Evolutionary conservation across 1,139 yeast species (phyloP), one percentile per base, ranked within the genome.

Genomic region (Magnusiomyces paraingens): DNA sequence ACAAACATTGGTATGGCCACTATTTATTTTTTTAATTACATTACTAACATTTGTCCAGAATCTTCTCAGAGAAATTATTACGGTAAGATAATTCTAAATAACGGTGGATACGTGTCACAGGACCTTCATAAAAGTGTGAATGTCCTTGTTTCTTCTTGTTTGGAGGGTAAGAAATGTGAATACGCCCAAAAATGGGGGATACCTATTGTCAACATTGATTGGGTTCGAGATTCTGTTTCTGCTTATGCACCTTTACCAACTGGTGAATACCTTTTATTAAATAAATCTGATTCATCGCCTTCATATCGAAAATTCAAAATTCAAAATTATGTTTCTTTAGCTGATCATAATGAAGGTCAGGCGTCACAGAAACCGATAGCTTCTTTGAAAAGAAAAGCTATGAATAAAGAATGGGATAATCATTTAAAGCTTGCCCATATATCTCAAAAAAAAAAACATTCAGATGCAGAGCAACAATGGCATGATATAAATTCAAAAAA

Each of bases 191-290:
- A 81, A 62, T 84, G 93, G 91, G 74, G 73, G 4, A 78, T 83
- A 2, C 85, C 87, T 0, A 77, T 83, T 1, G 80, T 88, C 2
- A 90, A 86, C 64, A 93, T 94, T 0, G 70, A 79, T 52, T 90
- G 95, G 94, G 68, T 90, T 2, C 62, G 77, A 20, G 88, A 87
- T 65, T 80, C 87, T 49, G 65, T 81, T 2, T 71, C 74, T 47
- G 72, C 95, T 57, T 80, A 79, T 2, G 89, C 88, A 0, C 73
- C 81, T 1, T 66, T 88, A 70, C 72, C 21, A 82, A 79, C 61
- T 76, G 77, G 61, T 69, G 75, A 50, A 52, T 78, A 35, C 70
- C 68, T 10, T 61, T 69, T 22, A 58, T 70, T 0, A 60, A 59
- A 50, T 65, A 65, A 15, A 61, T 67, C 51, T 69, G 77, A 22